Percentiles rank a stretch among this genome's conserved stretches.
These are phyloP conservation scores for Populus tremula DNA, from an alignment of 345 rosid species.

Conservation along the genomic window DNA sequence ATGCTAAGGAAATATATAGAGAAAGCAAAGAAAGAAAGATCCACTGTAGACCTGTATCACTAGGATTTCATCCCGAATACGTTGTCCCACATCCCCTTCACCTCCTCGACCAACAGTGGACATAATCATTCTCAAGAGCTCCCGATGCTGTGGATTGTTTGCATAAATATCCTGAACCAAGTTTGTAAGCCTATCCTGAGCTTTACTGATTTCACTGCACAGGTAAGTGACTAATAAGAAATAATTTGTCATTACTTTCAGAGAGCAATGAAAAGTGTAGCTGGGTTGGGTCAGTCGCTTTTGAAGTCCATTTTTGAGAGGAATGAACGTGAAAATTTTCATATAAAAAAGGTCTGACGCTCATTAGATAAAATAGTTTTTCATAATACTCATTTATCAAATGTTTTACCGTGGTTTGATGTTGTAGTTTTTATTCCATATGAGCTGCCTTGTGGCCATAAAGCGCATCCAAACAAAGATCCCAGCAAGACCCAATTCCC, in stretches of 20 bases:
- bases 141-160: slow-evolving; percentile 60
- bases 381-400: not conserved
- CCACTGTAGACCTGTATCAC: slow-evolving; percentile 78
- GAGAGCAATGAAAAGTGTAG: not conserved
- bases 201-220: slow-evolving; percentile 90
- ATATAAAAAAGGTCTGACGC: not conserved
- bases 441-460: slow-evolving; percentile 98
- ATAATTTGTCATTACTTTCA: not conserved
- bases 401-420: slow-evolving; percentile 89
- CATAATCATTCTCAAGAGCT: slow-evolving; percentile 81
- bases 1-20: slow-evolving; percentile 8
- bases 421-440: slow-evolving; percentile 98
- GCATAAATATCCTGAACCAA: slow-evolving; percentile 60
- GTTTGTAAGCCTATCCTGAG: slow-evolving; percentile 94
- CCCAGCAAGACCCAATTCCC: slow-evolving; percentile 79
- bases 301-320: not conserved
- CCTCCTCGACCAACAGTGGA: slow-evolving; percentile 98
- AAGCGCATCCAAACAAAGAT: slow-evolving; percentile 99
- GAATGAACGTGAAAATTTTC: not conserved
- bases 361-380: not conserved
- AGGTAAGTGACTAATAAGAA: slow-evolving; percentile 6
- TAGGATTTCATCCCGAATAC: slow-evolving; percentile 94
- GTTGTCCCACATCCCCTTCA: slow-evolving; percentile 99
- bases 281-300: not conserved
- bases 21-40: slow-evolving; percentile 10